A percentile compares a stretch with the other conserved stretches of the same genome.
Conservation (phyloP, 2,329 filamentous ascomycete species). For the Graphiopsis chlorocephala region DNA sequence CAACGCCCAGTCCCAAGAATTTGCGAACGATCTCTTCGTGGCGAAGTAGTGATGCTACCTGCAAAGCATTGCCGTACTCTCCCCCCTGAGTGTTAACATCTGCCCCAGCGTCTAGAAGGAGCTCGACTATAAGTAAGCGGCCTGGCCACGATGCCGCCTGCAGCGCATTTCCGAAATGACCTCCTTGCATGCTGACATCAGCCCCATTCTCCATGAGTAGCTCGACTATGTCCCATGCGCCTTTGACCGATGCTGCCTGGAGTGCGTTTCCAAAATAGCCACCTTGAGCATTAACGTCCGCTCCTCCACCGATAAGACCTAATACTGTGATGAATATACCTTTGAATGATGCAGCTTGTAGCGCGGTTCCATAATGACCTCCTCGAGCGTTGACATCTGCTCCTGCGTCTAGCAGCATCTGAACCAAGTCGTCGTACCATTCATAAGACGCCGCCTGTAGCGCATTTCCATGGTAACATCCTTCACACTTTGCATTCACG, state of each 20-base stretch:
- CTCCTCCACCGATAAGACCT: constrained; percentile 21
- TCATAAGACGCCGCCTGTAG: constrained; percentile 20
- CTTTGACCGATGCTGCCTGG: constrained; percentile 2
- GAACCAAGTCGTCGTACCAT: constrained; percentile 22
- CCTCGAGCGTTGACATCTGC: constrained; percentile 20
- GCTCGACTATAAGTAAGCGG: constrained; percentile 17
- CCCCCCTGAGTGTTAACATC: constrained; percentile 21
- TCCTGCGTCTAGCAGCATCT: constrained; percentile 22
- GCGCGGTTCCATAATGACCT: constrained; percentile 16
- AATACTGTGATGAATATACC: constrained; percentile 11
- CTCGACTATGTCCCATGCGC: constrained; percentile 15
- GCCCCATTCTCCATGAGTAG: constrained; percentile 21
- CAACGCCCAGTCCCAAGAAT: constrained; percentile 11
- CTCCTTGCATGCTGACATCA: constrained; percentile 22
- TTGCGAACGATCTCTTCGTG: not conserved
- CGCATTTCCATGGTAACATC: constrained; percentile 20
- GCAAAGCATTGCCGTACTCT: constrained; percentile 14
- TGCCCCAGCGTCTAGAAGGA: constrained; percentile 21
- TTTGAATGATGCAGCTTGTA: constrained; percentile 18
- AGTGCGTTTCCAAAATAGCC: constrained; percentile 10
- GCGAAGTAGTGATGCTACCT: constrained; percentile 16
- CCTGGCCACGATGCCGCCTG: constrained; percentile 19
- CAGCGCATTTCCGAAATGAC: constrained; percentile 22
- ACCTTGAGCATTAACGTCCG: constrained; percentile 20
- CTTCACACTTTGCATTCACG: constrained; percentile 13